Evolutionary conservation across 345 rosid species (phyloP).

Genomic region (Brassica cretica): DNA sequence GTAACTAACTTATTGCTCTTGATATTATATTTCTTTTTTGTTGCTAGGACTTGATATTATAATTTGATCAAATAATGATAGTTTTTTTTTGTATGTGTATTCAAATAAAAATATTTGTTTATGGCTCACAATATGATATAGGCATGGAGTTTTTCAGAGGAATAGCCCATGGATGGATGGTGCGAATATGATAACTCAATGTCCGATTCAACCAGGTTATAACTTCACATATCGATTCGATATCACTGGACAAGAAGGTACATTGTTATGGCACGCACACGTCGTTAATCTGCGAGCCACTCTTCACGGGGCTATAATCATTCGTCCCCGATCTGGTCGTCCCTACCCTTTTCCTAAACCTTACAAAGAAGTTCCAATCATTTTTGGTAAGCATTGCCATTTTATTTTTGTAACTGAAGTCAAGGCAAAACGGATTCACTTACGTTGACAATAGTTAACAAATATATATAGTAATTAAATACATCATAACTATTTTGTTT

Average conservation of each 20-base stretch:
- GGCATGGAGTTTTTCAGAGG: slow-evolving; percentile 49
- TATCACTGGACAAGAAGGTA: slow-evolving; percentile 46
- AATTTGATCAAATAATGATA: background rate
- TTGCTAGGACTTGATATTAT: no score
- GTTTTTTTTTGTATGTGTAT: background rate
- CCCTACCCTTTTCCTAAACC: slow-evolving; percentile 39
- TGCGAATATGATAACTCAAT: slow-evolving; percentile 43
- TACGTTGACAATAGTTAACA: background rate
- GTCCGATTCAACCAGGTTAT: slow-evolving; percentile 43
- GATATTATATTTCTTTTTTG: no score
- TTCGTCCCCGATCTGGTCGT: slow-evolving; percentile 40
- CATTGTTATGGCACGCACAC: slow-evolving; percentile 52
- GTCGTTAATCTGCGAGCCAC: slow-evolving; percentile 42
- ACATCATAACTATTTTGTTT: background rate
- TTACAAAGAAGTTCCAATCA: slow-evolving; percentile 31
- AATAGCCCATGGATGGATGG: slow-evolving; percentile 50
- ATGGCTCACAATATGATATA: background rate
- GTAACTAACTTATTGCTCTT: slow-evolving; percentile 6
- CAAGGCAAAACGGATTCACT: background rate
- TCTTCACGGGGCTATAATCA: slow-evolving; percentile 50
- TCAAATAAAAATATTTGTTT: background rate
- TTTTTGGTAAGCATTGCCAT: slow-evolving; percentile 24
- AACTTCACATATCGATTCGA: slow-evolving; percentile 44
- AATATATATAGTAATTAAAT: no score
- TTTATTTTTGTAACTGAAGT: background rate